Percentiles rank a stretch among this genome's conserved stretches.
phyloP scores from a whole-genome alignment of 2,329 filamentous ascomycete species.

The Claviceps spartinae region DNA sequence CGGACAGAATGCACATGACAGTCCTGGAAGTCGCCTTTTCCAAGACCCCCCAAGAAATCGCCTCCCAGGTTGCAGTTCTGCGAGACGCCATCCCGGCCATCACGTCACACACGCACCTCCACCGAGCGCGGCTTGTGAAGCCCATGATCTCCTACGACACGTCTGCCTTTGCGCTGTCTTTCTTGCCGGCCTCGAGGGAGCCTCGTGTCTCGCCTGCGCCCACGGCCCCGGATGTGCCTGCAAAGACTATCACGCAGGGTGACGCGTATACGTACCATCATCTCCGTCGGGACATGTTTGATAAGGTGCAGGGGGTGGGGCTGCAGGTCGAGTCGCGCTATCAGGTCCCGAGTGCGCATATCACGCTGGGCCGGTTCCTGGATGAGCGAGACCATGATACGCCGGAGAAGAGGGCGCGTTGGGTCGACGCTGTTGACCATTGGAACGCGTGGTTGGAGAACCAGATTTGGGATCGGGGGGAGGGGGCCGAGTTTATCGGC shows the following conservation, averaged over 20 bases:
- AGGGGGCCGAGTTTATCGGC: conserved; percentile 32
- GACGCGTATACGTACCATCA: conserved; percentile 83
- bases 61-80: conserved; percentile 44
- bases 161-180: conserved; percentile 74
- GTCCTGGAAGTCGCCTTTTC: conserved; percentile 75
- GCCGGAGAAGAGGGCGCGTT: conserved; percentile 42
- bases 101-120: conserved; percentile 49
- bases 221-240: conserved; percentile 21
- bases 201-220: conserved; percentile 23
- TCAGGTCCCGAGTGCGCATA: conserved; percentile 76
- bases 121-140: conserved; percentile 65
- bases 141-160: conserved; percentile 75
- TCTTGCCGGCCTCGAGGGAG: conserved; percentile 65
- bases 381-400: conserved; percentile 49
- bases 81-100: conserved; percentile 43
- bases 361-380: conserved; percentile 76
- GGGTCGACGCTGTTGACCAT: conserved; percentile 58
- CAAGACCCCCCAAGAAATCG: conserved; percentile 55
- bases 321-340: conserved; percentile 67
- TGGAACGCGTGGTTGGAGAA: conserved; percentile 63
- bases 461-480: conserved; percentile 51
- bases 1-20: conserved; percentile 68
- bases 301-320: conserved; percentile 44
- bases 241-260: conserved; percentile 27
- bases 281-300: conserved; percentile 65